A percentile compares a stretch with the other conserved stretches of the same genome.
phyloP scores from a whole-genome alignment of 805 yeast species.

The Ogataea allantospora region DNA sequence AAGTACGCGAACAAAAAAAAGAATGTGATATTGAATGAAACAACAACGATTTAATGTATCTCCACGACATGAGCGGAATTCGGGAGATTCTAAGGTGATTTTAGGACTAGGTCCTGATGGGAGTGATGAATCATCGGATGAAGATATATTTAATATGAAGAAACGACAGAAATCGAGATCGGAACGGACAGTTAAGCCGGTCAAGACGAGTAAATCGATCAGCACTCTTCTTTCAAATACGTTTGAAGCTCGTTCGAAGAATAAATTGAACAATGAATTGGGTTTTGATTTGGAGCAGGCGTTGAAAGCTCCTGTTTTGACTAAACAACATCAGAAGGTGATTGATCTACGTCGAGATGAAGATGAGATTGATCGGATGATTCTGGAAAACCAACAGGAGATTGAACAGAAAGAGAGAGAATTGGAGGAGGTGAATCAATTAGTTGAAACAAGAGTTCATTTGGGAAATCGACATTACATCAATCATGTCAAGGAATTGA shows the following conservation, averaged over 20 bases:
- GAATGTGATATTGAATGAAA: not conserved
- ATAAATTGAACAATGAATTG: slow-evolving; percentile 15
- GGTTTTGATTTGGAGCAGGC: slow-evolving; percentile 23
- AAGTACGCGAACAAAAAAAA: not conserved
- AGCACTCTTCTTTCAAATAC: slow-evolving; percentile 8
- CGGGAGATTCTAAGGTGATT: slow-evolving; percentile 3
- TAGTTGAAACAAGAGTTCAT: slow-evolving; percentile 9
- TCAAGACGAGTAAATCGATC: slow-evolving; percentile 2
- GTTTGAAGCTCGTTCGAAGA: slow-evolving; percentile 8
- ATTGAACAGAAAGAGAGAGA: slow-evolving; percentile 5
- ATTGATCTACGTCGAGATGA: slow-evolving; percentile 14
- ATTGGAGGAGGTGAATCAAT: slow-evolving; percentile 5
- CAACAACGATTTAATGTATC: slow-evolving; percentile 13
- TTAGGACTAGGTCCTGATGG: slow-evolving; percentile 1
- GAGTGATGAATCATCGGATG: slow-evolving; percentile 9
- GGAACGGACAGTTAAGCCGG: too few species aligned
- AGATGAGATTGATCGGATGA: slow-evolving; percentile 19
- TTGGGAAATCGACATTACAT: slow-evolving; percentile 13
- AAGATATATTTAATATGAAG: slow-evolving; percentile 11
- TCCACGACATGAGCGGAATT: slow-evolving; percentile 3
- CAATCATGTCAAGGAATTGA: slow-evolving; percentile 9
- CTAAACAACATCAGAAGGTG: slow-evolving; percentile 14
- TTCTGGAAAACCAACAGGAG: slow-evolving; percentile 12
- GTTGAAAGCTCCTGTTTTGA: slow-evolving; percentile 8
- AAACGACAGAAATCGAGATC: slow-evolving; percentile 6